Base-by-base conservation (phyloP, 345 rosid genomes). In the Atalantia buxifolia region DNA sequence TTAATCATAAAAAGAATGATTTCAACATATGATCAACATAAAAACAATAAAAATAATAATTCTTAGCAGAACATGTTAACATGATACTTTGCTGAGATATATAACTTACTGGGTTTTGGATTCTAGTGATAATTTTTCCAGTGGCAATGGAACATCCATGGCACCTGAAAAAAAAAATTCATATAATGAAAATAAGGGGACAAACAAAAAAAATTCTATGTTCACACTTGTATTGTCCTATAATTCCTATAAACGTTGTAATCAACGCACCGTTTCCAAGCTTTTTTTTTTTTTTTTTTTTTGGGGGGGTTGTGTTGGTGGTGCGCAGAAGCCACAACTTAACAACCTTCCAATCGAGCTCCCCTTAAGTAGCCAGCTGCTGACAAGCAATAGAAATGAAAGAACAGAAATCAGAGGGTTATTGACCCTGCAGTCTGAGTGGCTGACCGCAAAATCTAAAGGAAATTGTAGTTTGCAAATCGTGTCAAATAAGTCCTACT, bases 141-240 rank as follows among this genome's bases (percentile, higher is more conserved):
- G 71, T 56, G 99, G 96, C 84, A 95, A 81, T 19, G 89, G 81
- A 73, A 82, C 59, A 69, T 91, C 94, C 97, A 92, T 93, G 62
- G 60, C 72, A 35, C 67, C 75, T 65, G 3, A 40, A 2, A 50
- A 28, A 19, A 36, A 38, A 61, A n/a, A n/a, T 13, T 38, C 40
- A 73, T 18, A 24, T 21, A 60, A 16, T 42, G 50, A 12, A 45
- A 53, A 53, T 18, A 0, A 35, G 36, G 28, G 45, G 6, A 2
- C 0, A 55, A 4, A 31, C 31, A 19, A 21, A 31, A 22, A 56
- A 19, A 53, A 55, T 1, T 45, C 50, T 12, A 45, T 13, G 50
- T 13, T 45, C 18, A 45, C 50, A 45, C 50, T 12, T 0, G 18
- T 45, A 45, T 45, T 3, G 18, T 12, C 50, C 50, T 45, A 13